These are phyloP conservation scores for Solanum hybrid DNA, from an alignment of 305 asterid species.

Conservation along the genomic window DNA sequence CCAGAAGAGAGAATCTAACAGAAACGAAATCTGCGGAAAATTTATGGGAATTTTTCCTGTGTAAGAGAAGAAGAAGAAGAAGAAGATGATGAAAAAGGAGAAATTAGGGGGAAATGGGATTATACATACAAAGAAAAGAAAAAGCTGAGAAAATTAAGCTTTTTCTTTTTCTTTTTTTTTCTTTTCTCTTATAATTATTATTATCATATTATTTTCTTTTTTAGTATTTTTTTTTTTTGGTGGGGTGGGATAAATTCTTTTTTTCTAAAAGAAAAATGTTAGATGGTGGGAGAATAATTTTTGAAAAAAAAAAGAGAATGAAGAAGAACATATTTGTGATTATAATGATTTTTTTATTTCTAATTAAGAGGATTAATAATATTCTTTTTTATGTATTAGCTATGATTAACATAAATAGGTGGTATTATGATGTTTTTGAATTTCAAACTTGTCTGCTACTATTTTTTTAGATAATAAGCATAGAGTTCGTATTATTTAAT, in stretches of 20 bases:
- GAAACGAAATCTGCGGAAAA: conserved; percentile 22
- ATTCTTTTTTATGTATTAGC: background rate
- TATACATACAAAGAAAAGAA: background rate
- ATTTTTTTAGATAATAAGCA: background rate
- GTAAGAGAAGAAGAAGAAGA: conserved; percentile 6
- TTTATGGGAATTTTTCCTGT: conserved; percentile 17
- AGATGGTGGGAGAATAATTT: background rate
- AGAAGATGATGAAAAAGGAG: conserved; percentile 1
- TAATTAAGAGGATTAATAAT: background rate
- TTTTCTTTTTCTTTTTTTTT: background rate
- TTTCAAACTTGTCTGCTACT: background rate
- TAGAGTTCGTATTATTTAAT: background rate
- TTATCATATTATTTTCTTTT: too few species aligned
- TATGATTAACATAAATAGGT: background rate
- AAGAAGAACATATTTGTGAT: background rate
- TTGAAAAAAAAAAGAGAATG: background rate
- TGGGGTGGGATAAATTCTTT: background rate
- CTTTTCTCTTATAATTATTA: background rate
- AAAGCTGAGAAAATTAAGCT: background rate
- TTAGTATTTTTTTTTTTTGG: too few species aligned
- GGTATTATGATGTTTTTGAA: background rate
- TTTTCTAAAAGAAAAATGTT: background rate
- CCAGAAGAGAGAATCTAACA: background rate
- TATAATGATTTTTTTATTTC: background rate
- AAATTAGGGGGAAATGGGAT: conserved; percentile 9